These are phyloP conservation scores for Lagerstroemia speciosa DNA, from an alignment of 345 rosid species.

Conservation along the genomic window DNA sequence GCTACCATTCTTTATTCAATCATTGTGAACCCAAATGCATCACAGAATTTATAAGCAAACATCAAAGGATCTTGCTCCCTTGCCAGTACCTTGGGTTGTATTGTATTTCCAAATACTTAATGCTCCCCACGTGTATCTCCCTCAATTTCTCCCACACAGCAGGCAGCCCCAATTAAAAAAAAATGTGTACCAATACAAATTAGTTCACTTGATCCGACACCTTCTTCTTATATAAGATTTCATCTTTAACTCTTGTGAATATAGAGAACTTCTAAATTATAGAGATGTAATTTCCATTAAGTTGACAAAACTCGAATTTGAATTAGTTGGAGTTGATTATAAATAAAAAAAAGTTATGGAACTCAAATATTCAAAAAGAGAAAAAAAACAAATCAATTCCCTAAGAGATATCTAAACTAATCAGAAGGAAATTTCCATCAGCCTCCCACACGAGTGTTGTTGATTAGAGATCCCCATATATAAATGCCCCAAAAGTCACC, in stretches of 20 bases:
- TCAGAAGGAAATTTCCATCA: conserved; percentile 36
- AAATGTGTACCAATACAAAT: too few relatives aligned
- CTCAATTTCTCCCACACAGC: conserved; percentile 18
- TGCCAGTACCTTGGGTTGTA: conserved; percentile 21
- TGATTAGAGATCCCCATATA: background rate
- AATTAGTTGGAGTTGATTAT: too few relatives aligned
- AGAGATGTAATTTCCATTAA: too few relatives aligned
- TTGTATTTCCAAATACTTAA: conserved; percentile 24
- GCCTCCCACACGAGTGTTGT: conserved; percentile 11
- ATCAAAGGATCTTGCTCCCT: conserved; percentile 37
- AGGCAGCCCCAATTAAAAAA: conserved; percentile 23
- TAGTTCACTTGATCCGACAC: too few relatives aligned
- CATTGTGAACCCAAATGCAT: background rate
- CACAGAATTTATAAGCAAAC: conserved; percentile 23
- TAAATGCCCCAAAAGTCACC: conserved; percentile 9
- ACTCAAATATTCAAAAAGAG: too few relatives aligned
- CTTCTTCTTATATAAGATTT: too few relatives aligned
- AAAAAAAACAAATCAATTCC: background rate
- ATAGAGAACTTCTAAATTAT: too few relatives aligned
- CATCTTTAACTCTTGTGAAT: background rate
- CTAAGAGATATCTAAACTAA: background rate
- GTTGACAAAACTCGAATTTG: too few relatives aligned
- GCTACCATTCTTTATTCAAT: too few relatives aligned
- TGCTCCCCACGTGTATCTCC: conserved; percentile 25
- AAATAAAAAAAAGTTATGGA: too few relatives aligned